Percentiles rank a stretch among this genome's conserved stretches.
Evolutionary conservation across 192 early-diverging fungal genomes (phyloP).

Genomic region (Coemansia sp.): DNA sequence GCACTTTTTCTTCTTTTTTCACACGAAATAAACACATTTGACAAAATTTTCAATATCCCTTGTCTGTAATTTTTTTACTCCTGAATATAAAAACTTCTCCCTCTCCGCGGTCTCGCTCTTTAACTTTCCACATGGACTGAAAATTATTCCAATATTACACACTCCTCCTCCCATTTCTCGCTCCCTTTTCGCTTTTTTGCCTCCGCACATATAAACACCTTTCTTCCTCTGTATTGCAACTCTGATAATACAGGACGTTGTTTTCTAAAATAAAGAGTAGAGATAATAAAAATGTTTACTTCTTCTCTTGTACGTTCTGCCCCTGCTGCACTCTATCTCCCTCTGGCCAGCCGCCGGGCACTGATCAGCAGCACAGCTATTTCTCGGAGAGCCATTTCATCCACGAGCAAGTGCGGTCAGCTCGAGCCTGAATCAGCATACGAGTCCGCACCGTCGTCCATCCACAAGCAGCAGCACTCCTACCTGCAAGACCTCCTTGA

Average conservation of each 20-base stretch:
- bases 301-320: neutral
- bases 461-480: constrained; percentile 10
- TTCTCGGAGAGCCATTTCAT: constrained; percentile 20
- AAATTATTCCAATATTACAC: neutral
- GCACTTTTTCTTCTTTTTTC: neutral
- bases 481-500: constrained; percentile 44
- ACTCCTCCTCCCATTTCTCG: too few species aligned
- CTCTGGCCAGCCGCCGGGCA: neutral
- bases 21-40: neutral
- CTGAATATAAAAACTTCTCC: neutral
- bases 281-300: constrained; percentile 6
- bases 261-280: too few species aligned
- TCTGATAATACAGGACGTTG: too few species aligned
- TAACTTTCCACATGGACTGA: neutral
- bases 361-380: neutral
- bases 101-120: neutral
- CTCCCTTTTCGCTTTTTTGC: neutral
- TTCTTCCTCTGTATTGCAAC: too few species aligned
- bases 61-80: too few species aligned
- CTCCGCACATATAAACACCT: neutral
- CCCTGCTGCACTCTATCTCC: neutral
- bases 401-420: constrained; percentile 9
- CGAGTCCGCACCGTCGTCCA: constrained; percentile 6
- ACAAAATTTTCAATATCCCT: too few species aligned
- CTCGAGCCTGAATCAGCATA: constrained; percentile 18